Evolutionary conservation across 768 basidiomycete genomes (phyloP).

Genomic region (Amanita rubescens): DNA sequence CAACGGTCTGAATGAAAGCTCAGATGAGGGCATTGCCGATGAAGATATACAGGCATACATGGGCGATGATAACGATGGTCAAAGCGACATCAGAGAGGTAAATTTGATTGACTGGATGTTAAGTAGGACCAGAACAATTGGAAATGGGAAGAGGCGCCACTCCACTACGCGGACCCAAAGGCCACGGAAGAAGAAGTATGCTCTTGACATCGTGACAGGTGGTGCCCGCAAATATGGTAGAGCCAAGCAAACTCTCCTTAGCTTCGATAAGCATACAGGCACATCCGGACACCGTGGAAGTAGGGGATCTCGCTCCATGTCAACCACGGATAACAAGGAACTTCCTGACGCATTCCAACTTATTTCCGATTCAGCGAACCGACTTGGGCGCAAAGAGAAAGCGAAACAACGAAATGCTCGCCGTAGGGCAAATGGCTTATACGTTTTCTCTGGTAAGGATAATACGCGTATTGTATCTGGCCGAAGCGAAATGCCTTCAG

Average conservation of each 20-base stretch:
- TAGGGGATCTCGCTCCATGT: background rate
- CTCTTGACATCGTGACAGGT: background rate
- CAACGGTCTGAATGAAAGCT: conserved; percentile 10
- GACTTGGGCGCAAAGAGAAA: conserved; percentile 4
- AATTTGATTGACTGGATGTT: conserved; percentile 70
- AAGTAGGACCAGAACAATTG: conserved; percentile 30
- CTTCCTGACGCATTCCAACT: background rate
- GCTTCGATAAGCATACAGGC: conserved; percentile 1
- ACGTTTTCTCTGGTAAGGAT: conserved; percentile 30
- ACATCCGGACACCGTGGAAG: background rate
- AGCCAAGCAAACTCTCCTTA: background rate
- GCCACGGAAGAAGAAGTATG: background rate
- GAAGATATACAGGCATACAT: conserved; percentile 27
- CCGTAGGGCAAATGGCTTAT: conserved; percentile 16
- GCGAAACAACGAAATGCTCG: conserved; percentile 1
- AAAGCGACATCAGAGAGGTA: conserved; percentile 29
- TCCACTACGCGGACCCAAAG: background rate
- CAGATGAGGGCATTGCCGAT: conserved; percentile 24
- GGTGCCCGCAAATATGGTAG: conserved; percentile 1
- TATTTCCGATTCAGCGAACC: background rate
- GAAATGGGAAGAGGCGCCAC: conserved; percentile 11
- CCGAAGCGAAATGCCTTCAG: conserved; percentile 18
- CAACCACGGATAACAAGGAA: background rate
- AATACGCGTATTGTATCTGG: conserved; percentile 32
- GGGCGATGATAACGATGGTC: conserved; percentile 11